phyloP scores from a whole-genome alignment of 306 rosid species.

The Senna tora region DNA sequence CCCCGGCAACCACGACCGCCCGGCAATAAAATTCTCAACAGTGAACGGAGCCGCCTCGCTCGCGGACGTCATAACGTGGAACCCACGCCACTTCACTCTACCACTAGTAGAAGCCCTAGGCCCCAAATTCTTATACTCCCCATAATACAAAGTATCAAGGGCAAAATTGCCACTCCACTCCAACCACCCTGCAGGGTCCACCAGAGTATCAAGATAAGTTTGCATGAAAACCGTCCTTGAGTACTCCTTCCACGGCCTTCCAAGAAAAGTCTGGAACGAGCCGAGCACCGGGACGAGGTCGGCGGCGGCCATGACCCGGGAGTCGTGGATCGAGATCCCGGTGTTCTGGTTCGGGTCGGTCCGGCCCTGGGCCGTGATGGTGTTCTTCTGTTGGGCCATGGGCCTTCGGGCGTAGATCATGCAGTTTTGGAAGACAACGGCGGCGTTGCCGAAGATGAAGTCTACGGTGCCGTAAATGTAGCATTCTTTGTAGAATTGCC shows the following conservation, averaged over 20 bases:
- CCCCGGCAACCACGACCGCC: slow-evolving; percentile 53
- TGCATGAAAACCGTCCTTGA: slow-evolving; percentile 52
- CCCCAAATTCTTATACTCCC: slow-evolving; percentile 58
- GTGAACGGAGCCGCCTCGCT: slow-evolving; percentile 50
- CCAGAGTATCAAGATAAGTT: slow-evolving; percentile 41
- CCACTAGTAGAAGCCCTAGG: slow-evolving; percentile 47
- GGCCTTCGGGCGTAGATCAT: slow-evolving; percentile 56
- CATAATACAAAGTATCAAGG: slow-evolving; percentile 53
- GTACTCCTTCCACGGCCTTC: slow-evolving; percentile 62
- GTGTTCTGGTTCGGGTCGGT: slow-evolving; percentile 58
- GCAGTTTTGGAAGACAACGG: slow-evolving; percentile 54
- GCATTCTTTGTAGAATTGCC: slow-evolving; percentile 66
- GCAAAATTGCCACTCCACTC: slow-evolving; percentile 63
- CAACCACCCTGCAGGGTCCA: slow-evolving; percentile 62
- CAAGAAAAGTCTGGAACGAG: slow-evolving; percentile 48
- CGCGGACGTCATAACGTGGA: slow-evolving; percentile 42
- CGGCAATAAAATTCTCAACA: slow-evolving; percentile 48
- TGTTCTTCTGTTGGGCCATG: slow-evolving; percentile 43
- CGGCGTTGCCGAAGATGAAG: slow-evolving; percentile 67
- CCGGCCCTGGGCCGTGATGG: slow-evolving; percentile 61
- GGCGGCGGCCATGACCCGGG: slow-evolving; percentile 47
- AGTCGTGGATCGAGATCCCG: slow-evolving; percentile 51
- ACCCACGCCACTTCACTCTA: slow-evolving; percentile 63
- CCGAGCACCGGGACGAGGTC: slow-evolving; percentile 42
- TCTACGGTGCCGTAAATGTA: slow-evolving; percentile 60